phyloP scores from a whole-genome alignment of 2,329 filamentous ascomycete species.

The Didymella pomorum region DNA sequence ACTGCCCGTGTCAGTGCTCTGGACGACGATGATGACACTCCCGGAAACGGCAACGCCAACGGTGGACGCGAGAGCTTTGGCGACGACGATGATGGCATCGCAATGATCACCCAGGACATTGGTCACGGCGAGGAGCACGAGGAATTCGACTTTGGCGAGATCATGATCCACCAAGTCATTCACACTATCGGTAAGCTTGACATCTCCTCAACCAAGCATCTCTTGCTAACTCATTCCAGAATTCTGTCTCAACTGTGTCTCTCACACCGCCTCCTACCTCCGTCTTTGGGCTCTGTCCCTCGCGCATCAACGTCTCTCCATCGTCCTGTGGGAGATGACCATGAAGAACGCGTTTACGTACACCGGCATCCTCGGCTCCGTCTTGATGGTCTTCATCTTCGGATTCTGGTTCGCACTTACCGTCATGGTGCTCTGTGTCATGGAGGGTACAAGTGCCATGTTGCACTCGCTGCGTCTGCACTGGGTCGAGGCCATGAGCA shows the following conservation, averaged over 20 bases:
- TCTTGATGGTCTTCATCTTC: constrained; percentile 84
- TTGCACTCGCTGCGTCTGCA: constrained; percentile 89
- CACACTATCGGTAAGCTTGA: constrained; percentile 88
- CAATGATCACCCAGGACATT: constrained; percentile 88
- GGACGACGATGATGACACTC: constrained; percentile 77
- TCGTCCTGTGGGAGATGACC: constrained; percentile 97
- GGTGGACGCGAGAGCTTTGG: constrained; percentile 71
- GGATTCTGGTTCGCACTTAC: constrained; percentile 89
- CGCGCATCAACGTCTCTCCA: constrained; percentile 95
- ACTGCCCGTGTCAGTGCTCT: constrained; percentile 85
- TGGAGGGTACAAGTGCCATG: constrained; percentile 98
- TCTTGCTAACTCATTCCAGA: constrained; percentile 62
- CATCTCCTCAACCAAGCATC: not conserved
- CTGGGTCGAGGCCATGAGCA: constrained; percentile 98
- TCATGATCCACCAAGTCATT: constrained; percentile 99
- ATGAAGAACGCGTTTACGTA: constrained; percentile 76
- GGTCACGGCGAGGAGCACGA: constrained; percentile 78
- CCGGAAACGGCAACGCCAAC: constrained; percentile 64
- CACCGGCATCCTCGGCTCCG: constrained; percentile 72
- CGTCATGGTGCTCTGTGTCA: constrained; percentile 82
- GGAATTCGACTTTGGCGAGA: constrained; percentile 96
- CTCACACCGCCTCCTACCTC: constrained; percentile 97
- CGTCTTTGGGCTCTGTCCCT: constrained; percentile 98
- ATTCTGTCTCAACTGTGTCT: constrained; percentile 99
- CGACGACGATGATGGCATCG: constrained; percentile 81